phyloP scores from a whole-genome alignment of 75 land plant genomes.

The Selaginella tamariscina region DNA sequence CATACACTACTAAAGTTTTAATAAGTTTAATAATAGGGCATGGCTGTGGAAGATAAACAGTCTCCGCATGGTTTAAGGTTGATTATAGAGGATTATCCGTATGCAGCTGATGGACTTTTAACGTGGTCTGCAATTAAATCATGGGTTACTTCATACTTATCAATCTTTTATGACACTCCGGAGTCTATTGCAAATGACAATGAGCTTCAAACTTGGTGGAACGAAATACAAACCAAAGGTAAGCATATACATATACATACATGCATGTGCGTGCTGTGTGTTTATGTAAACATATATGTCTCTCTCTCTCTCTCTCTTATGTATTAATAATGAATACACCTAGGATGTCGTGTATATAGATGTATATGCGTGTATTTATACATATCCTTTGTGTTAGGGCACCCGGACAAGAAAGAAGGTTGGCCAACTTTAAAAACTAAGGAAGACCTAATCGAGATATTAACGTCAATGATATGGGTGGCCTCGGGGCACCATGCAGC shows the following conservation, averaged over 20 bases:
- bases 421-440: constrained; percentile 5
- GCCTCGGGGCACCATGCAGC: constrained; percentile 7
- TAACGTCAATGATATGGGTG: constrained; percentile 5
- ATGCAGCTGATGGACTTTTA: constrained; percentile 9
- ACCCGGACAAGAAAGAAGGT: constrained; percentile 1
- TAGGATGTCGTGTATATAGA: too few relatives aligned
- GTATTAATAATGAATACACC: too few relatives aligned
- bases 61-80: constrained; percentile 34
- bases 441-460: background rate
- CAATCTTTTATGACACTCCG: background rate
- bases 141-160: background rate
- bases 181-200: background rate
- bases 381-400: too few relatives aligned
- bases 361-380: too few relatives aligned
- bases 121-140: background rate
- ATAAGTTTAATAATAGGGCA: constrained; percentile 43
- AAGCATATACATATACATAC: too few relatives aligned
- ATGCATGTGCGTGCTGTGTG: too few relatives aligned
- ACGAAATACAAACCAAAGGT: constrained; percentile 2
- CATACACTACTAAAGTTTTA: background rate
- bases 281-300: too few relatives aligned
- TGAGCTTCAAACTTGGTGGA: constrained; percentile 11
- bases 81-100: constrained; percentile 5
- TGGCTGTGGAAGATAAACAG: constrained; percentile 77
- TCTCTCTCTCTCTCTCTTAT: too few relatives aligned